A percentile compares a stretch with the other conserved stretches of the same genome.
Conservation (phyloP, 495 filamentous ascomycete genomes). For the Aspergillus bertholletiae region DNA sequence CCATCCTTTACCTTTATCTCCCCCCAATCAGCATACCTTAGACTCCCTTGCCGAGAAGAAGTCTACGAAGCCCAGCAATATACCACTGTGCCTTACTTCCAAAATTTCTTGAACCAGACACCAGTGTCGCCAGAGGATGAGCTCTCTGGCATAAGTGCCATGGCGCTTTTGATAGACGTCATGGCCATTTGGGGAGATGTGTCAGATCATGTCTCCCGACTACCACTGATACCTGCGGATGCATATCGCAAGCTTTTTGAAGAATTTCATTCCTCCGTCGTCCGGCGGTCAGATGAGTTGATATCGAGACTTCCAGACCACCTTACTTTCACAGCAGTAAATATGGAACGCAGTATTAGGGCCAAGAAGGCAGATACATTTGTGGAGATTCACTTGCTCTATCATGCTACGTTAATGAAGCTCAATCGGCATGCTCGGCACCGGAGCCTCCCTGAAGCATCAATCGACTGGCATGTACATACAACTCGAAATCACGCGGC, state of each 20-base stretch:
- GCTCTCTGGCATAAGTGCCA: slow-evolving; percentile 41
- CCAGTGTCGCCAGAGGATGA: slow-evolving; percentile 24
- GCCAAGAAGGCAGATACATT: slow-evolving; percentile 49
- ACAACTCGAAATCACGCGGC: slow-evolving; percentile 40
- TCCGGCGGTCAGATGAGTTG: slow-evolving; percentile 49
- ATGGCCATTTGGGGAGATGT: slow-evolving; percentile 63
- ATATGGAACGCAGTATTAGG: slow-evolving; percentile 45
- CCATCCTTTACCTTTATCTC: slow-evolving; percentile 36
- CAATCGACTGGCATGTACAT: slow-evolving; percentile 34
- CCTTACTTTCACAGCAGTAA: slow-evolving; percentile 45
- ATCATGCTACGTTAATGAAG: slow-evolving; percentile 57
- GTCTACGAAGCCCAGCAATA: slow-evolving; percentile 55
- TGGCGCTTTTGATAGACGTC: slow-evolving; percentile 59
- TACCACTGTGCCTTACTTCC: slow-evolving; percentile 53
- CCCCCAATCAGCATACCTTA: slow-evolving; percentile 57
- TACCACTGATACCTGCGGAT: slow-evolving; percentile 44
- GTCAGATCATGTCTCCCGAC: slow-evolving; percentile 52
- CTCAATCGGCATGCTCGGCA: slow-evolving; percentile 57
- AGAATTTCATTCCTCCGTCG: slow-evolving; percentile 47
- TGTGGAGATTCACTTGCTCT: slow-evolving; percentile 58
- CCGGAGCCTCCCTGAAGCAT: slow-evolving; percentile 26
- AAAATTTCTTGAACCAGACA: slow-evolving; percentile 38
- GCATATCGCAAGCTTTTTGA: slow-evolving; percentile 42
- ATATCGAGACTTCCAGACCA: slow-evolving; percentile 41
- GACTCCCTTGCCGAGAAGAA: slow-evolving; percentile 56